A percentile compares a stretch with the other conserved stretches of the same genome.
Conservation (phyloP, 129 eudicot genomes). For the Flaveria ramosissima region DNA sequence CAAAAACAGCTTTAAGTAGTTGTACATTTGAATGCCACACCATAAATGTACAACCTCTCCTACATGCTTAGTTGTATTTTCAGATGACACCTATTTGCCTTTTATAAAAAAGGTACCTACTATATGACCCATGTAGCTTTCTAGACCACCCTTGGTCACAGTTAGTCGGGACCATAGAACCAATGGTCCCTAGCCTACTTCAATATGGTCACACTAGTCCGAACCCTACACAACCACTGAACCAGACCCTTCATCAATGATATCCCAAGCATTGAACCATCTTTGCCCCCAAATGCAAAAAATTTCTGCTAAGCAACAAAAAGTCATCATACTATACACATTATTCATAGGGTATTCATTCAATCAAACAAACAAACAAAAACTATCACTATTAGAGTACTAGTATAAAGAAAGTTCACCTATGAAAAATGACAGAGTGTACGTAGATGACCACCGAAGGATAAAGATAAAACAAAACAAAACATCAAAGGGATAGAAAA, state of each 20-base stretch:
- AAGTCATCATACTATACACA: not conserved
- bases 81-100: slow-evolving; percentile 34
- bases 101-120: slow-evolving; percentile 20
- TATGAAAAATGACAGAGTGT: too few species aligned
- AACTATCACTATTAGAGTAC: not conserved
- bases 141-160: slow-evolving; percentile 39
- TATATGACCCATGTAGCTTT: slow-evolving; percentile 17
- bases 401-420: not conserved
- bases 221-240: slow-evolving; percentile 24
- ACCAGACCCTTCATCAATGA: slow-evolving; percentile 21
- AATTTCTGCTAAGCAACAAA: not conserved
- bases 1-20: slow-evolving; percentile 15
- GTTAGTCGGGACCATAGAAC: slow-evolving; percentile 19
- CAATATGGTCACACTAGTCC: slow-evolving; percentile 20
- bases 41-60: slow-evolving; percentile 27
- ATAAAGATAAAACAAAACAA: too few species aligned
- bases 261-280: slow-evolving; percentile 21
- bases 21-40: slow-evolving; percentile 29
- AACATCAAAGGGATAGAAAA: too few species aligned
- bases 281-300: slow-evolving; percentile 19
- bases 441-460: too few species aligned
- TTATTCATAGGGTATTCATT: not conserved
- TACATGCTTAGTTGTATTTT: slow-evolving; percentile 38
- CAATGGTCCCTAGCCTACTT: slow-evolving; percentile 36
- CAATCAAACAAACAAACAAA: not conserved